These are phyloP conservation scores for Pythium sukuiense DNA, from an alignment of 352 stramenopile genomes.

Conservation along the genomic window DNA sequence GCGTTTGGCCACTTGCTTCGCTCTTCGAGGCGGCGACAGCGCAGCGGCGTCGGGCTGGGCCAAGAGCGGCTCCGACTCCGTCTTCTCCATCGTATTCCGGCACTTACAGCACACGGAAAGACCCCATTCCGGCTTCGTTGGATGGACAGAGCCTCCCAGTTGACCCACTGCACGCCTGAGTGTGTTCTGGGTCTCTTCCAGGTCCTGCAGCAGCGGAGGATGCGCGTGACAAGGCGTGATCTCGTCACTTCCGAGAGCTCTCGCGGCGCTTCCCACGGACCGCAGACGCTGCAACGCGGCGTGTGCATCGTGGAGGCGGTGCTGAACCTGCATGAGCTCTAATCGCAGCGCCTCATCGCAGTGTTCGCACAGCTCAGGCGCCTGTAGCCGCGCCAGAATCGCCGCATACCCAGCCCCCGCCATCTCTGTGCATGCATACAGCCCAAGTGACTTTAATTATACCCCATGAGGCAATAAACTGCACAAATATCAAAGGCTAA, in stretches of 20 bases:
- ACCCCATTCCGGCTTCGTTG: neutral
- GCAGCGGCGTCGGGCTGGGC: constrained; percentile 18
- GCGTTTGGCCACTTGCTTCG: neutral
- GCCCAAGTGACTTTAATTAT: no score
- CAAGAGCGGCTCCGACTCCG: constrained; percentile 16
- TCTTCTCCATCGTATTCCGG: neutral
- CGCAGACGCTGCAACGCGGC: constrained; percentile 21
- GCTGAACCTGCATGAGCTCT: constrained; percentile 21
- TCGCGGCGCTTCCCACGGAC: constrained; percentile 14
- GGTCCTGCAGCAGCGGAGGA: neutral
- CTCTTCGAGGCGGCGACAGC: constrained; percentile 20
- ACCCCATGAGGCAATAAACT: no score
- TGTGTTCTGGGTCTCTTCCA: constrained; percentile 4
- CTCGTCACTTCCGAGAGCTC: constrained; percentile 4
- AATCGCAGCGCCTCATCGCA: constrained; percentile 23
- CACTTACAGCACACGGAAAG: constrained; percentile 21
- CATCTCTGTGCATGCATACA: neutral
- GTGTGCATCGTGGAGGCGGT: constrained; percentile 14
- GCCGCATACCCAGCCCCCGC: constrained; percentile 19
- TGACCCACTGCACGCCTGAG: constrained; percentile 10
- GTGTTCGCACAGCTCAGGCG: constrained; percentile 19
- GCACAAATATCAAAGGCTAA: neutral
- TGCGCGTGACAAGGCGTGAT: neutral
- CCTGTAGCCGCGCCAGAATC: constrained; percentile 26
- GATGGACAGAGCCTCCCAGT: neutral